Evolutionary conservation across 257 asterid genomes (phyloP).

Genomic region (Solanum lycopersicoides): DNA sequence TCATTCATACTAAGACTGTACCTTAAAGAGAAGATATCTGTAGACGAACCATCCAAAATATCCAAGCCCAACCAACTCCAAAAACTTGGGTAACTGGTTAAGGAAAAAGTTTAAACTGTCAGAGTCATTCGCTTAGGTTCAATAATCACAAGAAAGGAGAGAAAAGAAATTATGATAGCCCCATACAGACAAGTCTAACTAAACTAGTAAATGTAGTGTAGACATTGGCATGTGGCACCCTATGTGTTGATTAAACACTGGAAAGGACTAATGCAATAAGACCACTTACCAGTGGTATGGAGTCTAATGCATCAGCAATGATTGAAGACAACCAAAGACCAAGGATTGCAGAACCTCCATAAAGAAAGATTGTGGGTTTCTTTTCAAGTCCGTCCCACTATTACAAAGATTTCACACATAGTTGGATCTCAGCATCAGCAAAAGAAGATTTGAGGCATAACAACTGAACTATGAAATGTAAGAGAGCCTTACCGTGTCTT

Average conservation of each 20-base stretch:
- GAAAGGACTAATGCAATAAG: background rate
- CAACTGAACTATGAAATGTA: background rate
- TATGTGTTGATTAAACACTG: background rate
- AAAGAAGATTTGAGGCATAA: background rate
- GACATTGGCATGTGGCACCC: background rate
- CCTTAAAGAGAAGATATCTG: slow-evolving; percentile 16
- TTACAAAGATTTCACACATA: background rate
- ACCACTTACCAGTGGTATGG: slow-evolving; percentile 1
- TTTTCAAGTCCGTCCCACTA: background rate
- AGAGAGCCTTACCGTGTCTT: background rate
- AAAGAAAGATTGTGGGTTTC: background rate
- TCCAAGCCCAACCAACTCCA: slow-evolving; percentile 16
- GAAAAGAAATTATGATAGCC: background rate
- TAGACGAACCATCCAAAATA: slow-evolving; percentile 15
- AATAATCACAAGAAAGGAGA: background rate
- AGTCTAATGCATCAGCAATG: background rate
- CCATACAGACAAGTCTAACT: background rate
- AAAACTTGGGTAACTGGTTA: slow-evolving; percentile 6
- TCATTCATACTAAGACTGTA: background rate
- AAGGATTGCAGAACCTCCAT: background rate
- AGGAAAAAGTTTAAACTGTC: background rate
- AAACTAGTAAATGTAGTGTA: background rate
- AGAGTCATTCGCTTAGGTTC: background rate
- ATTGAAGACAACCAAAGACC: slow-evolving; percentile 4
- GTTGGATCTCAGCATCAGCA: background rate